Evolutionary conservation across 2,329 filamentous ascomycete species (phyloP).

Genomic region (Achaetomium macrosporum): DNA sequence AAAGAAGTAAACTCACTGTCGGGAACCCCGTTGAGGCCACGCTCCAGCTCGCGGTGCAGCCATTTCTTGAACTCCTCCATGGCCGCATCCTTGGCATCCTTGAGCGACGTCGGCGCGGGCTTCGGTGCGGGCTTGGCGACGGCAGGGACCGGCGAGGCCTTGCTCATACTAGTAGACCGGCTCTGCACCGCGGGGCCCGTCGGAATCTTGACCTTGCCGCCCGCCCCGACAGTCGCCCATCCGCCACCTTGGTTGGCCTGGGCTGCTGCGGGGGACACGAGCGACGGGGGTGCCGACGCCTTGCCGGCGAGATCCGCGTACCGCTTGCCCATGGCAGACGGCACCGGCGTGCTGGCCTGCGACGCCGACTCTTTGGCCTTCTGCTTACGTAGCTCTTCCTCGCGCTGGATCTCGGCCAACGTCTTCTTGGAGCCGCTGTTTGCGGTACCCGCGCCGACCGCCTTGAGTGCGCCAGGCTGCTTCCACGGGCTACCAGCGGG

Average conservation of each 20-base stretch:
- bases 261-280: slow-evolving; percentile 37
- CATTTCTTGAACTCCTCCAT: slow-evolving; percentile 93
- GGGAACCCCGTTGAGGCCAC: slow-evolving; percentile 48
- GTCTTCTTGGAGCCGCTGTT: slow-evolving; percentile 65
- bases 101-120: slow-evolving; percentile 41
- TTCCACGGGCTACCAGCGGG: slow-evolving; percentile 56
- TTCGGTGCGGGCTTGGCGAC: slow-evolving; percentile 43
- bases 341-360: slow-evolving; percentile 42
- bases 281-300: slow-evolving; percentile 36
- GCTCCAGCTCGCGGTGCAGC: slow-evolving; percentile 71
- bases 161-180: slow-evolving; percentile 40
- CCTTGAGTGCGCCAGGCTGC: slow-evolving; percentile 52
- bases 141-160: slow-evolving; percentile 39
- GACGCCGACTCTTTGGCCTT: slow-evolving; percentile 50
- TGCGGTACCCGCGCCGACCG: slow-evolving; percentile 28
- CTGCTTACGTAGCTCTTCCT: slow-evolving; percentile 86
- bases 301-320: slow-evolving; percentile 94
- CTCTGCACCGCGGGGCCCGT: slow-evolving; percentile 48
- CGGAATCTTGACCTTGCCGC: slow-evolving; percentile 82
- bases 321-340: slow-evolving; percentile 63
- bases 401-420: slow-evolving; percentile 89
- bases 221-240: slow-evolving; percentile 93
- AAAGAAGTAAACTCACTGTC: slow-evolving; percentile 12
- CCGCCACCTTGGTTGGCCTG: slow-evolving; percentile 41
- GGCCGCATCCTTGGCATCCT: slow-evolving; percentile 44